Conservation (phyloP, 176 grass and related monocot species). For the Oryza longistaminata region DNA sequence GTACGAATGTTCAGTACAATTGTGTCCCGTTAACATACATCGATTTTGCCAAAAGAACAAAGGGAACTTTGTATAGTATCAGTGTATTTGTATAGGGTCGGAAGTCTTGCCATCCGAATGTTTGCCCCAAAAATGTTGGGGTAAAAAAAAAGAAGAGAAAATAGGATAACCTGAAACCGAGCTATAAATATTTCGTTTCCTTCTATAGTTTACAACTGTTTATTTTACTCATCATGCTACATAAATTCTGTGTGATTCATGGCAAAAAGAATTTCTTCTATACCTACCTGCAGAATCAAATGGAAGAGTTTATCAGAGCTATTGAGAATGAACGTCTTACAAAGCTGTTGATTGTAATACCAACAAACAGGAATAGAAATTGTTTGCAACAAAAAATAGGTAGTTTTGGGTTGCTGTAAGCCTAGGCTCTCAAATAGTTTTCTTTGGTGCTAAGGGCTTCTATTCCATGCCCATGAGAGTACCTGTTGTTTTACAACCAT, state of each 20-base stretch:
- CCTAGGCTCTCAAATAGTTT: background rate
- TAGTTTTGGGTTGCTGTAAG: background rate
- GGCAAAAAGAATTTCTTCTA: conserved; percentile 49
- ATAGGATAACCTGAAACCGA: conserved; percentile 14
- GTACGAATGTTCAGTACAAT: background rate
- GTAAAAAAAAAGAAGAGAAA: conserved; percentile 7
- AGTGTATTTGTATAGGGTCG: conserved; percentile 8
- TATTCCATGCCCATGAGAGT: background rate
- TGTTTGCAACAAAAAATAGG: background rate
- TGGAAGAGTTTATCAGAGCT: conserved; percentile 7
- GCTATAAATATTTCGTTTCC: conserved; percentile 38
- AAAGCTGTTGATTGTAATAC: background rate
- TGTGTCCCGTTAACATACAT: background rate
- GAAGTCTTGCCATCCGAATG: conserved; percentile 1
- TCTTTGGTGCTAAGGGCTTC: background rate
- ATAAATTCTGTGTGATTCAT: conserved; percentile 15
- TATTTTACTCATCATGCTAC: conserved; percentile 46
- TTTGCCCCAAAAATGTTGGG: conserved; percentile 18
- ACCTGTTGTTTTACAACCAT: background rate
- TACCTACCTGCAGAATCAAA: conserved; percentile 57
- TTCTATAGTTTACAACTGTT: conserved; percentile 36
- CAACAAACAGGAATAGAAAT: background rate
- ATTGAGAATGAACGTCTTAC: background rate
- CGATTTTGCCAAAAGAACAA: background rate
- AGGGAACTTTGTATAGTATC: background rate